Evolutionary conservation across 306 rosid genomes (phyloP).

Genomic region (Sindora glabra): DNA sequence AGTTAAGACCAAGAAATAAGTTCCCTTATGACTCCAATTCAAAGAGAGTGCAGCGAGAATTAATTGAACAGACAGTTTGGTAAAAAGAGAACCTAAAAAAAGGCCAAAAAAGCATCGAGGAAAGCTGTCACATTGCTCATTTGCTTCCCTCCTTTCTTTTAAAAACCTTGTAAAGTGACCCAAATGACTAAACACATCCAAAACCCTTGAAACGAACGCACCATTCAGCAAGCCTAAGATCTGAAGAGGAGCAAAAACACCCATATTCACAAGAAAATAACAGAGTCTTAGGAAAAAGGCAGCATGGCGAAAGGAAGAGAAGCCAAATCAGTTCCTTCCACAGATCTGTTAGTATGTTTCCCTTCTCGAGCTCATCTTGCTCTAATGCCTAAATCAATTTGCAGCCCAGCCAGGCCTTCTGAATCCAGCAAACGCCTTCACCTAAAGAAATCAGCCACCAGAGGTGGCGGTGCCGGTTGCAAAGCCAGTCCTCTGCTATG

Average conservation of each 20-base stretch:
- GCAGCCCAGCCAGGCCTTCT: constrained; percentile 72
- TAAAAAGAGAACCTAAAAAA: constrained; percentile 26
- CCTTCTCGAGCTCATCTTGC: constrained; percentile 70
- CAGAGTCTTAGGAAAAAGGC: not conserved
- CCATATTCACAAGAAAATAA: not conserved
- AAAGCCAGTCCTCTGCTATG: constrained; percentile 64
- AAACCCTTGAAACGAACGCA: not conserved
- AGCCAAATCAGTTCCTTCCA: constrained; percentile 45
- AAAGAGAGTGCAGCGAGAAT: constrained; percentile 22
- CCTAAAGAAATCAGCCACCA: constrained; percentile 43
- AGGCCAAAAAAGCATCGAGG: constrained; percentile 32
- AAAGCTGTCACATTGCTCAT: constrained; percentile 46
- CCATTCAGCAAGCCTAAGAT: constrained; percentile 23
- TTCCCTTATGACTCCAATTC: constrained; percentile 41
- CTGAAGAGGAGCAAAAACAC: constrained; percentile 7
- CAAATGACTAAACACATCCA: constrained; percentile 11
- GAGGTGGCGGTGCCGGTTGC: constrained; percentile 25
- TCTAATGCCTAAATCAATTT: constrained; percentile 72
- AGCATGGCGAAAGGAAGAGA: constrained; percentile 51
- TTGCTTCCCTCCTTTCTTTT: constrained; percentile 39
- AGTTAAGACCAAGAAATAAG: constrained; percentile 15
- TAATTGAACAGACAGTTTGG: constrained; percentile 10
- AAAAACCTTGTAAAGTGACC: no score
- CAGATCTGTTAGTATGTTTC: constrained; percentile 83
- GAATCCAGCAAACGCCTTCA: constrained; percentile 42